These are phyloP conservation scores for Chytriomyces sp. DNA, from an alignment of 192 early-diverging fungal species.

Conservation along the genomic window DNA sequence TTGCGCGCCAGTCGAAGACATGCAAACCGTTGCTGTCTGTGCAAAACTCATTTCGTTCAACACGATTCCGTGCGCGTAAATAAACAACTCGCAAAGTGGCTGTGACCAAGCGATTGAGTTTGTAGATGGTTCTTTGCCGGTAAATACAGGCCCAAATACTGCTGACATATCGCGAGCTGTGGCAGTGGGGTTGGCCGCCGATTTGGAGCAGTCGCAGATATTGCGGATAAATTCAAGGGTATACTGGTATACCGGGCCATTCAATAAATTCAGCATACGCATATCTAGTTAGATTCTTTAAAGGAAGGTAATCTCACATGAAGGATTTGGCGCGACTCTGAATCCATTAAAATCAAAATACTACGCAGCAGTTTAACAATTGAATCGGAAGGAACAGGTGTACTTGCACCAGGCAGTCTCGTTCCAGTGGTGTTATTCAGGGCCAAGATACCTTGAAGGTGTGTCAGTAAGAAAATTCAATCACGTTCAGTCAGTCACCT, in stretches of 20 bases:
- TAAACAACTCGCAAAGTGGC: slow-evolving; percentile 18
- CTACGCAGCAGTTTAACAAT: slow-evolving; percentile 19
- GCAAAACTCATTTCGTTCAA: background rate
- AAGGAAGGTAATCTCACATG: background rate
- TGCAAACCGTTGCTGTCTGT: background rate
- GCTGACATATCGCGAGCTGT: slow-evolving; percentile 17
- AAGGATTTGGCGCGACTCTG: slow-evolving; percentile 25
- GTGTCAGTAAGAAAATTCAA: background rate
- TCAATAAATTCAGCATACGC: background rate
- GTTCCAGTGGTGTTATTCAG: slow-evolving; percentile 17
- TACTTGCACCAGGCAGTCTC: slow-evolving; percentile 21
- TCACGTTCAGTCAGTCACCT: slow-evolving; percentile 11
- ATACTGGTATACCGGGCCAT: slow-evolving; percentile 4
- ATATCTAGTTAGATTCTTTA: no score
- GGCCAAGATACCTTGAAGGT: slow-evolving; percentile 11
- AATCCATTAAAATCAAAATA: slow-evolving; percentile 20
- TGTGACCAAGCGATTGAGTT: slow-evolving; percentile 1
- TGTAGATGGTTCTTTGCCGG: background rate
- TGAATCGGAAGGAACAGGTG: slow-evolving; percentile 17
- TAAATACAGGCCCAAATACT: slow-evolving; percentile 19
- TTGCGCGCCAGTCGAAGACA: background rate
- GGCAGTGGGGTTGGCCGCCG: background rate
- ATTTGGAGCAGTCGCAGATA: slow-evolving; percentile 23
- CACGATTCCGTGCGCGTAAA: slow-evolving; percentile 22
- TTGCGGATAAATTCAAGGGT: slow-evolving; percentile 32